A percentile compares a stretch with the other conserved stretches of the same genome.
Conservation (phyloP, 495 filamentous ascomycete species). For the Aspergillus nidulans region DNA sequence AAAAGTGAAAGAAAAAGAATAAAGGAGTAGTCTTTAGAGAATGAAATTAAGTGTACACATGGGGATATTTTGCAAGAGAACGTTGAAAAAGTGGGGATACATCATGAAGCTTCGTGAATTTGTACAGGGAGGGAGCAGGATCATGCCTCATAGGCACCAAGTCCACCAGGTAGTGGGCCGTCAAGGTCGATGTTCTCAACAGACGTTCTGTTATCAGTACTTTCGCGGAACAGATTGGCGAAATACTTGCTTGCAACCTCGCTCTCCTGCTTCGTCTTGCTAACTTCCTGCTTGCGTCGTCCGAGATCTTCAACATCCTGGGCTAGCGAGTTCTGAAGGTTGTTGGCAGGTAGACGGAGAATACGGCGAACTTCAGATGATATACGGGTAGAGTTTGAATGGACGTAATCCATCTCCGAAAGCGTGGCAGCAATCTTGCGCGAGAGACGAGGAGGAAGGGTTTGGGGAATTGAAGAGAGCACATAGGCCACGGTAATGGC, state of each 20-base stretch:
- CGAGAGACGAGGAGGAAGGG: slow-evolving; percentile 81
- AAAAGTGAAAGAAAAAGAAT: neutral
- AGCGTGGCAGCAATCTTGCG: slow-evolving; percentile 79
- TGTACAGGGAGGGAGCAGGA: slow-evolving; percentile 14
- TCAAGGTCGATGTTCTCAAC: slow-evolving; percentile 83
- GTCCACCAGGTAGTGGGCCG: slow-evolving; percentile 43
- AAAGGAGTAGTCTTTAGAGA: neutral
- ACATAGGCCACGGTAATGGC: slow-evolving; percentile 71
- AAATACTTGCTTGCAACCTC: slow-evolving; percentile 83
- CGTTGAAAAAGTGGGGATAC: slow-evolving; percentile 4
- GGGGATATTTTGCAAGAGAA: slow-evolving; percentile 15
- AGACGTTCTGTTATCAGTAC: slow-evolving; percentile 61
- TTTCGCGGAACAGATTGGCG: slow-evolving; percentile 74
- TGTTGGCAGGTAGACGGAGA: slow-evolving; percentile 76
- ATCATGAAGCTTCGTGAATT: slow-evolving; percentile 22
- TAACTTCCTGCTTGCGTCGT: slow-evolving; percentile 70
- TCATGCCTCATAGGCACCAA: slow-evolving; percentile 28
- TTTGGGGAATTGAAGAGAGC: slow-evolving; percentile 77
- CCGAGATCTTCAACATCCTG: slow-evolving; percentile 78
- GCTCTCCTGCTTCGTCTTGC: slow-evolving; percentile 68
- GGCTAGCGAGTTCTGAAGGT: slow-evolving; percentile 72
- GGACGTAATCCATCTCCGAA: slow-evolving; percentile 80
- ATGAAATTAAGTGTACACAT: slow-evolving; percentile 5
- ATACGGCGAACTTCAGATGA: slow-evolving; percentile 78
- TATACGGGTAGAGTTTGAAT: slow-evolving; percentile 80